A percentile compares a stretch with the other conserved stretches of the same genome.
These are phyloP conservation scores for Calycina marina DNA, from an alignment of 2,329 filamentous ascomycete genomes.

Conservation along the genomic window DNA sequence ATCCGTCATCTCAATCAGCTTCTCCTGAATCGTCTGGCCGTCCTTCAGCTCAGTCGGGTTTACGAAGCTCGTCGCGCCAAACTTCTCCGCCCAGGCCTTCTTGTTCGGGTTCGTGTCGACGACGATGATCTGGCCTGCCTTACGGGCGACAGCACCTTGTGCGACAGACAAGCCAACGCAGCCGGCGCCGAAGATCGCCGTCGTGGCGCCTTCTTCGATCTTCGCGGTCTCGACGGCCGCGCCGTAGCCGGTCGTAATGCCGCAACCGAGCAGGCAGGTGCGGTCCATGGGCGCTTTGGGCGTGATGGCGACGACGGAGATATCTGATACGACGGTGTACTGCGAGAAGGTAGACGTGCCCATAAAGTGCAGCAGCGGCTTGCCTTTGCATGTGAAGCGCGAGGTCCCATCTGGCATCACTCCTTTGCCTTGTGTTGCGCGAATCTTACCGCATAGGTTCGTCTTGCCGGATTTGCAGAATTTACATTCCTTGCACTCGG, in stretches of 20 bases:
- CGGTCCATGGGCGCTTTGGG: constrained; percentile 86
- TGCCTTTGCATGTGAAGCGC: constrained; percentile 87
- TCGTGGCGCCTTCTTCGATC: constrained; percentile 76
- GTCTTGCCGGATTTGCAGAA: constrained; percentile 99
- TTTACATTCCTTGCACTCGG: constrained; percentile 96
- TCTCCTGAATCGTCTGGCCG: constrained; percentile 71
- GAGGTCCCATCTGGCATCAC: constrained; percentile 96
- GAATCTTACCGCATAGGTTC: constrained; percentile 97
- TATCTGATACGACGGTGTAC: constrained; percentile 97
- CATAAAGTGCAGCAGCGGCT: constrained; percentile 97
- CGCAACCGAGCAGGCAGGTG: constrained; percentile 89
- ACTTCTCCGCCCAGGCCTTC: constrained; percentile 85
- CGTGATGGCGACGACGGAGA: constrained; percentile 90
- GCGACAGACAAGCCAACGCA: constrained; percentile 93
- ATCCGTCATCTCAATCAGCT: constrained; percentile 94
- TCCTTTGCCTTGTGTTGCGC: constrained; percentile 87
- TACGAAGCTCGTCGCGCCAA: constrained; percentile 92
- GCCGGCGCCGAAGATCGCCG: constrained; percentile 88
- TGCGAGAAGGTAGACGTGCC: constrained; percentile 97
- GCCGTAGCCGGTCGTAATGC: constrained; percentile 97
- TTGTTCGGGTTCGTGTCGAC: constrained; percentile 77
- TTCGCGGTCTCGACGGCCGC: constrained; percentile 87
- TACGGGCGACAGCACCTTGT: constrained; percentile 64
- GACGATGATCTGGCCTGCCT: constrained; percentile 36
- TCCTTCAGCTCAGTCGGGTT: constrained; percentile 71